A percentile compares a stretch with the other conserved stretches of the same genome.
phyloP scores from a whole-genome alignment of 176 grass and related monocot genomes.

The Oryza longistaminata region DNA sequence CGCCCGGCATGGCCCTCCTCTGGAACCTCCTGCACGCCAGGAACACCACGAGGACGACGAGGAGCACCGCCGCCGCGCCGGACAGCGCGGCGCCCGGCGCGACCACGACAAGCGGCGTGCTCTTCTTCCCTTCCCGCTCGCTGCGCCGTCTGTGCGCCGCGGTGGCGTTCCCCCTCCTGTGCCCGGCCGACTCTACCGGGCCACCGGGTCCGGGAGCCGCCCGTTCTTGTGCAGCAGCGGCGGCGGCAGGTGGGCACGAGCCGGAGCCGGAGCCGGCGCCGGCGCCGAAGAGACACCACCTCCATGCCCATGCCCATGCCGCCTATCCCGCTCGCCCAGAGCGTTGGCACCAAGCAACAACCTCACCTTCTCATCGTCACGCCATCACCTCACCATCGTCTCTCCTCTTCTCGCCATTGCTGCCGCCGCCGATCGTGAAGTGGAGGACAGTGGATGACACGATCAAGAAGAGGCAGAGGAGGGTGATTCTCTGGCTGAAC shows the following conservation, averaged over 20 bases:
- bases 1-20: not conserved
- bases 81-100: conserved; percentile 34
- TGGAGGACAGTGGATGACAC: not conserved
- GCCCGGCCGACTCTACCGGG: not conserved
- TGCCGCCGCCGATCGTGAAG: not conserved
- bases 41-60: conserved; percentile 54
- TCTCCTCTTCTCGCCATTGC: conserved; percentile 6
- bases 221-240: conserved; percentile 42
- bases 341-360: conserved; percentile 13
- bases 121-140: conserved; percentile 21
- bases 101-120: conserved; percentile 30
- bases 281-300: conserved; percentile 18
- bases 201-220: conserved; percentile 34
- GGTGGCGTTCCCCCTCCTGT: conserved; percentile 5
- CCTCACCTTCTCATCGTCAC: conserved; percentile 1
- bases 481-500: conserved; percentile 2
- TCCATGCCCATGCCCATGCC: conserved; percentile 8
- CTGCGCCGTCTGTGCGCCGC: conserved; percentile 30
- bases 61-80: conserved; percentile 34
- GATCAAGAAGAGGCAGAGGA: conserved; percentile 27
- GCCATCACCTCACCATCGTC: not conserved
- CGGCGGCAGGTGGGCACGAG: not conserved
- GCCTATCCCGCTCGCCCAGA: not conserved
- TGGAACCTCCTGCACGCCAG: conserved; percentile 45
- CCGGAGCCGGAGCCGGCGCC: not conserved